phyloP scores from a whole-genome alignment of 2,329 filamentous ascomycete species.

The Ramularia endophylla region DNA sequence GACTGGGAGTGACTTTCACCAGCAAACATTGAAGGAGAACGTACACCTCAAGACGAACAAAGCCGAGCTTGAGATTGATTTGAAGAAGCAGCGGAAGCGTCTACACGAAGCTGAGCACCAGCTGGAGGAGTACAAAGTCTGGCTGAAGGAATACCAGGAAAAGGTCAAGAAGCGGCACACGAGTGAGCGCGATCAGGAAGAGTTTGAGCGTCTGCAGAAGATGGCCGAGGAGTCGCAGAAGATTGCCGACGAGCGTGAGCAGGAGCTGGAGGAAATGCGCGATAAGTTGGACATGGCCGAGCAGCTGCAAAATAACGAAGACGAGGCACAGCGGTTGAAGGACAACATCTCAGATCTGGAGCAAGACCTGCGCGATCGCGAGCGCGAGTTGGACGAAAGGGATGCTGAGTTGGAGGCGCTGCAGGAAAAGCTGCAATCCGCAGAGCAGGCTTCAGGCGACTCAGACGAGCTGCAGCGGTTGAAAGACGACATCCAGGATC shows the following conservation, averaged over 20 bases:
- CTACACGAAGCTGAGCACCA: conserved; percentile 78
- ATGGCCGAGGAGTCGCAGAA: conserved; percentile 39
- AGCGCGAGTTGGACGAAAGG: conserved; percentile 32
- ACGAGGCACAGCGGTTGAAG: conserved; percentile 34
- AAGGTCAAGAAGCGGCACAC: conserved; percentile 67
- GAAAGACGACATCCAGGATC: conserved; percentile 44
- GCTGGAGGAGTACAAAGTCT: conserved; percentile 73
- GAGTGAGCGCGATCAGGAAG: conserved; percentile 62
- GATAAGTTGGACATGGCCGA: conserved; percentile 36
- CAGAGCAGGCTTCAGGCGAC: conserved; percentile 26
- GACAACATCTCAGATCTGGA: conserved; percentile 48
- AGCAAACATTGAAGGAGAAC: conserved; percentile 86
- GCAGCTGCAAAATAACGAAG: conserved; percentile 26
- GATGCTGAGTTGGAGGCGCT: conserved; percentile 47
- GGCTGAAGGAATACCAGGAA: conserved; percentile 77
- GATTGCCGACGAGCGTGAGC: conserved; percentile 36
- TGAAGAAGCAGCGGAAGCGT: conserved; percentile 80
- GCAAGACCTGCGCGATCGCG: conserved; percentile 46
- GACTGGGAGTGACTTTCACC: conserved; percentile 81
- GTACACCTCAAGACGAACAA: conserved; percentile 92
- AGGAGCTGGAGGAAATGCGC: conserved; percentile 38
- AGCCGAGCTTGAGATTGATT: conserved; percentile 80
- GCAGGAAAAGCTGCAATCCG: conserved; percentile 35
- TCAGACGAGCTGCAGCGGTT: conserved; percentile 32
- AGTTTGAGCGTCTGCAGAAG: conserved; percentile 46